Conservation (phyloP, 2,329 filamentous ascomycete genomes). For the Dichotomopilus funicola region DNA sequence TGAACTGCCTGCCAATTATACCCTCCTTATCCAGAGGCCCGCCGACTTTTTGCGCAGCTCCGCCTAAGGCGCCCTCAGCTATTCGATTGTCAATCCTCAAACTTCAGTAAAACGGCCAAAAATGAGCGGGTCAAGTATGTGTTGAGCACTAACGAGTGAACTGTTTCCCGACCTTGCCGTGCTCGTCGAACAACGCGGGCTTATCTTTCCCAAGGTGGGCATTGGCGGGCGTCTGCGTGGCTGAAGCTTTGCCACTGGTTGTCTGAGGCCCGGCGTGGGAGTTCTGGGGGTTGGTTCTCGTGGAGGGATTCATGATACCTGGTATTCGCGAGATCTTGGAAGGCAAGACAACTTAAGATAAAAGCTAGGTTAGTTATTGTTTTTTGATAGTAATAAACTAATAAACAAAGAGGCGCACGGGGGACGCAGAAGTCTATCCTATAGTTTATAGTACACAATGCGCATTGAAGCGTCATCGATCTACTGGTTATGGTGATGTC, state of each 20-base stretch:
- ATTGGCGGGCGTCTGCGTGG: conserved; percentile 23
- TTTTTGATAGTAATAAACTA: too few relatives aligned
- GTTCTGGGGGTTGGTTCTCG: conserved; percentile 10
- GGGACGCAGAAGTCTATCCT: too few relatives aligned
- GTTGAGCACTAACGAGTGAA: conserved; percentile 40
- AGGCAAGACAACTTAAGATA: too few relatives aligned
- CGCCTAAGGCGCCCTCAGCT: conserved; percentile 45
- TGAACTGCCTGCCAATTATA: conserved; percentile 50
- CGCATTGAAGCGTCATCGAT: too few relatives aligned
- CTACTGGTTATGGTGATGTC: too few relatives aligned
- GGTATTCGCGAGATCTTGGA: too few relatives aligned
- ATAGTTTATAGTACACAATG: too few relatives aligned
- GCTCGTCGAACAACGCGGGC: conserved; percentile 41
- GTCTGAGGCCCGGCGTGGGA: conserved; percentile 15
- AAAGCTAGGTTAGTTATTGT: too few relatives aligned
- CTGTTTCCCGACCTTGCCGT: conserved; percentile 47
- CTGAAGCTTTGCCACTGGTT: conserved; percentile 17
- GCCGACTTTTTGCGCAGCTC: conserved; percentile 44
- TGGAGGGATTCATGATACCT: conserved; percentile 5
- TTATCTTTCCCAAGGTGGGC: conserved; percentile 24
- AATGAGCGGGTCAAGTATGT: background rate
- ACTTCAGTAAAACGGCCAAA: background rate
- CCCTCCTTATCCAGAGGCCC: conserved; percentile 46
- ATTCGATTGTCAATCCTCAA: background rate
- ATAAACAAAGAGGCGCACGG: too few relatives aligned